Base-by-base conservation (phyloP, 768 basidiomycete genomes). In the Omphalotus guepiniiformis region DNA sequence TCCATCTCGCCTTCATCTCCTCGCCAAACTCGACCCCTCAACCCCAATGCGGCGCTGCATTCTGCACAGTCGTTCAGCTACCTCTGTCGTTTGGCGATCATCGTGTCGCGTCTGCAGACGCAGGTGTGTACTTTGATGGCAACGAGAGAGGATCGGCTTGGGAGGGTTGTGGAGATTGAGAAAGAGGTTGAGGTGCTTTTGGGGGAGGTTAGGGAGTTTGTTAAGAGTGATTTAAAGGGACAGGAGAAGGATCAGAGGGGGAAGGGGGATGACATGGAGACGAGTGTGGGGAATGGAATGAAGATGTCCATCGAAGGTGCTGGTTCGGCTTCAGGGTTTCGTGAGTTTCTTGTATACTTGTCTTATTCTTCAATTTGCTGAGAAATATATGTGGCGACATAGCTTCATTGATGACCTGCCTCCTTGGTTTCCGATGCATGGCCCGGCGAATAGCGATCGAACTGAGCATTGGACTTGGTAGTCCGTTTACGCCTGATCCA, bases 391-490 rank as follows among this genome's bases (percentile, higher is more conserved):
- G 36, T 40, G n/a, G 30, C 26, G 6, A 11, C 25, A 15, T 19
- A 55, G 55, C 56, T 19, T 58, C 56, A 6, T 42, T 55, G 4
- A 43, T 58, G 25, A 58, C 50, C 7, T 53, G 50, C 26, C 49
- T 58, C 21, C 48, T 58, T 5, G 54, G 56, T 37, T 55, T 58
- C 28, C 47, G 56, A 3, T 58, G 56, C 29, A 58, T 58, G 56
- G 42, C 55, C 11, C 46, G 56, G 28, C 48, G 56, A 6, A 57
- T 57, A 27, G 52, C 53, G 7, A 57, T 57, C 32, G 56, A 57
- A 23, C 29, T 57, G 12, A 50, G 51, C 29, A 57, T 58, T n/a
- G 56, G 56, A 18, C 52, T 58, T 4, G 56, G 56, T 12, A 55
- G 54, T 39, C 54, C 56, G 50, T 58, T 58, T 34, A 58, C 56